Conservation (phyloP, 345 rosid genomes). For the Luvunga scandens region DNA sequence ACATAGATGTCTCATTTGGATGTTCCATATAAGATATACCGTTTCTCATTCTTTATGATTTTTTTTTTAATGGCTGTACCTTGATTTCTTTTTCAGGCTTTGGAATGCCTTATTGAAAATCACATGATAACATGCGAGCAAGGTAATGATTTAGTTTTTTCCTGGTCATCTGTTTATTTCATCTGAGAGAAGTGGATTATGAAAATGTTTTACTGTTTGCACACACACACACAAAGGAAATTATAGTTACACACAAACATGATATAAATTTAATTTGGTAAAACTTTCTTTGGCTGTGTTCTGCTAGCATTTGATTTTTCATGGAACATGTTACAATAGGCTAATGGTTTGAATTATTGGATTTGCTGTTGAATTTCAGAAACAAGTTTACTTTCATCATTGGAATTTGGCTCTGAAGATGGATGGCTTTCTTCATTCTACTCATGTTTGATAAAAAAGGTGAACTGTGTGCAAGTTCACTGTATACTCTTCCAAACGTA, state of each 20-base stretch:
- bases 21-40: neutral
- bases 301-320: neutral
- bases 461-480: slow-evolving; percentile 13
- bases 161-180: neutral
- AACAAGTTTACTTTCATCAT: slow-evolving; percentile 65
- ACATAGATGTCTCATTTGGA: neutral
- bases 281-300: neutral
- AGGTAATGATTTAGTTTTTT: slow-evolving; percentile 44
- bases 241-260: neutral
- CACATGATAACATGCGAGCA: slow-evolving; percentile 96
- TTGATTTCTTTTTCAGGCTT: slow-evolving; percentile 56
- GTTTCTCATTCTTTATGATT: neutral
- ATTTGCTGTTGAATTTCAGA: slow-evolving; percentile 41
- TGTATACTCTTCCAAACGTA: neutral
- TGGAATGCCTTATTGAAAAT: slow-evolving; percentile 90
- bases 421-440: slow-evolving; percentile 93
- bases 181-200: neutral
- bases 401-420: slow-evolving; percentile 85
- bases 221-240: neutral
- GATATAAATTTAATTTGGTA: neutral
- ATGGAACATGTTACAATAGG: neutral
- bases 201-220: neutral
- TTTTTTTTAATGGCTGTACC: slow-evolving; percentile 11
- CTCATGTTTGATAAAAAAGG: slow-evolving; percentile 93
- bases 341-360: neutral